Evolutionary conservation across 805 yeast species (phyloP), one percentile per base, ranked within the genome.

Genomic region (Metschnikowia bowlesiae): DNA sequence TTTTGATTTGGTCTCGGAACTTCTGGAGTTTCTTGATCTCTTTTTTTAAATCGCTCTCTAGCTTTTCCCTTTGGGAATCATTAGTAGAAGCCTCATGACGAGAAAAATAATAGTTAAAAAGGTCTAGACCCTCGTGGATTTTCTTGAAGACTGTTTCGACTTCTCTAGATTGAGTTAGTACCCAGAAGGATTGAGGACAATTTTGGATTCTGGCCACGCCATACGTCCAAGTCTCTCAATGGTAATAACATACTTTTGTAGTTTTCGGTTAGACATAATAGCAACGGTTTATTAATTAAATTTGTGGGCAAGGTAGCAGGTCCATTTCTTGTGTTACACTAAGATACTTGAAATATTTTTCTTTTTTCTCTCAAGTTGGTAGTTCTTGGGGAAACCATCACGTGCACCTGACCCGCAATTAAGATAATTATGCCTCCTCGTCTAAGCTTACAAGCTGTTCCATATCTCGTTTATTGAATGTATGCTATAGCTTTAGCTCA

Each of bases 1-100:
- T 68, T 49, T 74, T 74, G 55, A 74, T 74, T 53, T 72, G 73
- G 51, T 74, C 78, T 55, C 78, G 68, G 51, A 69, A 70, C 61
- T 73, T 74, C 53, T 74, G 78, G 46, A 74, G 64, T 53, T 72
- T 70, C 53, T 74, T 74, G 56, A 74, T 73, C 55, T 74, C 78
- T 53, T 73, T 71, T 59, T 74, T 74, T 53, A 74, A 61, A 52
- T 74, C 78, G 34, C 66, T 66, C 51, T 73, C 78, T 42, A 74
- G 62, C 58, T 74, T 74, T 39, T 64, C 68, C 59, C 73, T 69
- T 52, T 74, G 78, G 50, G 74, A 68, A 50, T 73, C 77, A 51
- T 68, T 68, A 53, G 66, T 65, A 49, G 72, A 59, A 9, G 60
- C 40, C 52, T 73, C 76, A 46, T 72, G 74, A 36, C 78, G 63